Conservation (phyloP, 805 yeast genomes). For the Nakazawaea molendinolei region DNA sequence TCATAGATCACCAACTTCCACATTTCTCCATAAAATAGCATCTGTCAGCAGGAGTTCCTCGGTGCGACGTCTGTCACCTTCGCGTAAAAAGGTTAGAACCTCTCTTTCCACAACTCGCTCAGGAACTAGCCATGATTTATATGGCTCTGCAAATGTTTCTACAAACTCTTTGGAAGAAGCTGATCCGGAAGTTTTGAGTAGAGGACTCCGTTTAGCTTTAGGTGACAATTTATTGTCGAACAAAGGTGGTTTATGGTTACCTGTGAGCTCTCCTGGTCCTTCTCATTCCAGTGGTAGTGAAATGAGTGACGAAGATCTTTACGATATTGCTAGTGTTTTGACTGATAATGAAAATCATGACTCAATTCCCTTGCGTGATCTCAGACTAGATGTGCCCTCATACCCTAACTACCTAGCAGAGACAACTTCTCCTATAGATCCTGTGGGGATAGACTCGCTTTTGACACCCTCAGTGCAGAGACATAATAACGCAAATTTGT, state of each 20-base stretch:
- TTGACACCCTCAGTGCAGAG: conserved; percentile 8
- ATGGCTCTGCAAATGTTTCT: no score
- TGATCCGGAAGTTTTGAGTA: conserved; percentile 5
- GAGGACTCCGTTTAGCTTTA: conserved; percentile 8
- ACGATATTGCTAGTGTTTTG: no score
- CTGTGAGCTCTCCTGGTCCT: background rate
- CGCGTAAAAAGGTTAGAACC: no score
- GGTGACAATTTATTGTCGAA: conserved; percentile 1
- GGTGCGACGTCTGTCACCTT: no score
- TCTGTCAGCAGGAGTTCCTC: no score
- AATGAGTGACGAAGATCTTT: background rate
- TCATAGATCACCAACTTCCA: no score
- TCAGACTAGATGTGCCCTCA: conserved; percentile 11
- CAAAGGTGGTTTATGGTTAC: conserved; percentile 10
- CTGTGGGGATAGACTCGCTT: background rate
- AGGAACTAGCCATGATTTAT: conserved; percentile 1
- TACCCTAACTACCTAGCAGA: conserved; percentile 13
- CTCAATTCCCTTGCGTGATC: conserved; percentile 10
- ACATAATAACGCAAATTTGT: background rate
- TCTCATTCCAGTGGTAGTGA: background rate
- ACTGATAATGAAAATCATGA: conserved; percentile 6
- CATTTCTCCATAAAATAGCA: no score
- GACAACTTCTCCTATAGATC: conserved; percentile 5
- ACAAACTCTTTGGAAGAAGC: conserved; percentile 1
- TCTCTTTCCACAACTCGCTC: background rate